A percentile compares a stretch with the other conserved stretches of the same genome.
Evolutionary conservation across 2,329 filamentous ascomycete genomes (phyloP).

Genomic region (Talaromyces rugulosus): DNA sequence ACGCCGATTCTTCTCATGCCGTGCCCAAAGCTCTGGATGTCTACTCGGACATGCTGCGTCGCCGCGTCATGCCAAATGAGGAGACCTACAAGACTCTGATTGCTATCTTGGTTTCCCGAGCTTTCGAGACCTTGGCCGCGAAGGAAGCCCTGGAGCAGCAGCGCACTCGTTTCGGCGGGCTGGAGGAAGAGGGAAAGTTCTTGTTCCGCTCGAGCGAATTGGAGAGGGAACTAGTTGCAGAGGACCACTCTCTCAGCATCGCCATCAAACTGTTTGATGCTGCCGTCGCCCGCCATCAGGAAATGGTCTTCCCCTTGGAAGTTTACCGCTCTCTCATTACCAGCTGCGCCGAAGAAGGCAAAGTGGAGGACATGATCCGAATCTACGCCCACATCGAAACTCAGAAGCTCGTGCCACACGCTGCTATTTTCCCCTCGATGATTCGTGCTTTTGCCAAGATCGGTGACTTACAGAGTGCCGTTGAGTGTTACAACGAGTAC

Average conservation of each 20-base stretch:
- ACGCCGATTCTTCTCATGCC: conserved; percentile 72
- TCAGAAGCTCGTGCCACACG: conserved; percentile 67
- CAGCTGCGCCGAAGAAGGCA: conserved; percentile 78
- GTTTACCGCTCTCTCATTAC: conserved; percentile 82
- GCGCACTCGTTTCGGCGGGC: conserved; percentile 76
- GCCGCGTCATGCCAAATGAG: conserved; percentile 74
- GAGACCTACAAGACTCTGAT: conserved; percentile 87
- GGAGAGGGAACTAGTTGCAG: conserved; percentile 77
- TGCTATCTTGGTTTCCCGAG: conserved; percentile 72
- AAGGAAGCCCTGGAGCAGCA: conserved; percentile 75
- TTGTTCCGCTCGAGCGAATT: conserved; percentile 85
- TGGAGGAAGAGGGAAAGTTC: conserved; percentile 78
- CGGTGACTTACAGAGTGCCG: conserved; percentile 79
- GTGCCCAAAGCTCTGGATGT: conserved; percentile 90
- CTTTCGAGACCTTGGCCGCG: conserved; percentile 69
- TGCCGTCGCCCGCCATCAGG: conserved; percentile 59
- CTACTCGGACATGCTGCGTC: conserved; percentile 91
- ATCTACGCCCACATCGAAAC: conserved; percentile 90
- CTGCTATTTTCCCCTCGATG: conserved; percentile 85
- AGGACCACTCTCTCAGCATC: conserved; percentile 81
- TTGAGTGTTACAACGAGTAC: conserved; percentile 96
- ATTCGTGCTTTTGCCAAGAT: conserved; percentile 84
- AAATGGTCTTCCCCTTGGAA: conserved; percentile 67
- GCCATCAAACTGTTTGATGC: conserved; percentile 82
- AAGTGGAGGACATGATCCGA: conserved; percentile 81